Base-by-base conservation (phyloP, 1,284 basidiomycete genomes). In the Omphalotus olearius region DNA sequence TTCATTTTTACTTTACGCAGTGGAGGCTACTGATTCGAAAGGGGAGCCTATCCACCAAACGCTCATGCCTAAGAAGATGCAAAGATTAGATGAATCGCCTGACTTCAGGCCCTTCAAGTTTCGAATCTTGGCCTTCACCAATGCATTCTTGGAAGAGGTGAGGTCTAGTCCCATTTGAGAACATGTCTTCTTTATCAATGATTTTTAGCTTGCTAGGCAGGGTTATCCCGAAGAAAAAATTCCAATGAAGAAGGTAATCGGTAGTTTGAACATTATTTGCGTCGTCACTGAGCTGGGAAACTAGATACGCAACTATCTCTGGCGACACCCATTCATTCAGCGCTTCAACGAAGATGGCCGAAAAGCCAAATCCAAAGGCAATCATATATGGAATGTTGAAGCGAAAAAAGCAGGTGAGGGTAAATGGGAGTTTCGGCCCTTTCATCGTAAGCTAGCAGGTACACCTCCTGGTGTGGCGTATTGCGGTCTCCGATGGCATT, bases 21-120 rank as follows among this genome's bases (percentile, higher is more conserved):
- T 98, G 68, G 93, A 98, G 53, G 88, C 90, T 14, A 89, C 84
- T 44, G 97, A 99, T 66, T 79, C 83, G 45, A 97, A 98, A 67
- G 97, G 97, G 52, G 96, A 99, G 67, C 86, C 91, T 44, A 93
- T 99, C 51, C 97, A 99, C 68, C 97, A 99, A 71, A 94, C 94
- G 38, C 78, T 99, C 60, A 99, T 98, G 97, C 91, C 95, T 1
- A 94, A 94, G 74, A 97, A 97, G 76, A 97, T 98, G 95, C 89
- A 93, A 61, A 84, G 91, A 45, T 74, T 98, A 51, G 94, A 96
- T 66, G 95, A 98, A 72, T 94, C 91, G 43, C 85, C 88, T 43
- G 96, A 98, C 70, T 99, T 96, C 71, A 83, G 96, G 25, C 96
- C 97, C 16, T 99, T 99, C 85, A 98, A 98, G 70, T 99, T 99